These are phyloP conservation scores for Eucalyptus marginata DNA, from an alignment of 345 rosid species.

Conservation along the genomic window DNA sequence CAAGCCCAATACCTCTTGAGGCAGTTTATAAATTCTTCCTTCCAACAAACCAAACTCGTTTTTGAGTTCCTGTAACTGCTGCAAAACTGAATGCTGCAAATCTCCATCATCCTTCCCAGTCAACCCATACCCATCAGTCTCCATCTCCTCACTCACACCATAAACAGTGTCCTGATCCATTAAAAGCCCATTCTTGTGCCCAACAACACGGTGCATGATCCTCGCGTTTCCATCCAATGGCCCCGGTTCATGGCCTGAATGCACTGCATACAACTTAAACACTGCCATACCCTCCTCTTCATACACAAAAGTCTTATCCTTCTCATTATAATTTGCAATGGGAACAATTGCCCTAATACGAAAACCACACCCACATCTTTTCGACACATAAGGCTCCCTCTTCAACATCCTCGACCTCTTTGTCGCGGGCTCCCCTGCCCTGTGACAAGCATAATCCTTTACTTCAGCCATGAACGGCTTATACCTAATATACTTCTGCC, in stretches of 20 bases:
- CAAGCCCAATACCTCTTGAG: constrained; percentile 42
- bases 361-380: constrained; percentile 96
- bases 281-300: constrained; percentile 94
- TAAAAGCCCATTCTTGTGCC: constrained; percentile 64
- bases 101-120: constrained; percentile 68
- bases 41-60: constrained; percentile 60
- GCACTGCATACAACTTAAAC: constrained; percentile 90
- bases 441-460: constrained; percentile 98
- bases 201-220: constrained; percentile 95
- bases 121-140: constrained; percentile 51
- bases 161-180: constrained; percentile 74
- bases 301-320: constrained; percentile 89
- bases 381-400: constrained; percentile 96
- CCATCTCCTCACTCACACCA: constrained; percentile 81
- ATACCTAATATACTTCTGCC: constrained; percentile 95
- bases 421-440: constrained; percentile 88
- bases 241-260: constrained; percentile 98
- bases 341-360: constrained; percentile 97
- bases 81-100: constrained; percentile 49
- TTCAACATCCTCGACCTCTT: constrained; percentile 87
- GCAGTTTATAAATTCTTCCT: constrained; percentile 58
- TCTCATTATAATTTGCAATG: constrained; percentile 85
- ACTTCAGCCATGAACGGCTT: constrained; percentile 99
- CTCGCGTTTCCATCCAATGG: constrained; percentile 95
- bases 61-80: constrained; percentile 77